Base-by-base conservation (phyloP, 805 yeast genomes). In the Candida corydali region DNA sequence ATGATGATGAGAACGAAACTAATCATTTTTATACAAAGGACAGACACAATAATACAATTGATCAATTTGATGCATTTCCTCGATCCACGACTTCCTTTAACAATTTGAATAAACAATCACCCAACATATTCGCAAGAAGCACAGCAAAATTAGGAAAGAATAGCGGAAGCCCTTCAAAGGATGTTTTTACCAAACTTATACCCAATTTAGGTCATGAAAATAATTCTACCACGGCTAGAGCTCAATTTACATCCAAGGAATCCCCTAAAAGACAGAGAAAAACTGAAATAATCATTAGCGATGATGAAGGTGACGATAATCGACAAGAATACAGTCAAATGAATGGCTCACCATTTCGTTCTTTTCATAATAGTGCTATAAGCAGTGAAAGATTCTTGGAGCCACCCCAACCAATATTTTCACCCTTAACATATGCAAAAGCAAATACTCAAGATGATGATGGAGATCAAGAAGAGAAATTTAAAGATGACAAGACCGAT, bases 371-470 rank as follows among this genome's bases (percentile, higher is more conserved):
- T 45, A 55, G 61, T 37, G 59, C 69, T 5, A 49, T 54, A 24
- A 61, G 61, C 40, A 69, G 77, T n/a, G 76, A 52, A 50, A 58
- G 81, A 31, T 69, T 76, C 29, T 54, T 80, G 23, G 78, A 76
- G 23, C 78, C 78, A 3, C 85, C 82, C n/a, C 76, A 73, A 48
- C 86, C 84, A 36, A 75, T 76, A 34, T 80, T 75, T 54, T 78
- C 76, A 17, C 80, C 78, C 9, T 73, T 73, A 34, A 77, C 82
- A 2, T 79, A 68, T 57, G 82, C 81, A 2, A 81, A 78, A 35
- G 83, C 83, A 34, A 43, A 24, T 29, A 28, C 10, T 2, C 35
- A 22, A 23, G 20, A 24, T 2, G 17, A 38, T 14, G 36, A 33
- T 18, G 37, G 32, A 4, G 7, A 20, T n/a, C 4, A 4, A 3